phyloP scores from a whole-genome alignment of 179 eudicot species.

The Amaranthus tricolor region DNA sequence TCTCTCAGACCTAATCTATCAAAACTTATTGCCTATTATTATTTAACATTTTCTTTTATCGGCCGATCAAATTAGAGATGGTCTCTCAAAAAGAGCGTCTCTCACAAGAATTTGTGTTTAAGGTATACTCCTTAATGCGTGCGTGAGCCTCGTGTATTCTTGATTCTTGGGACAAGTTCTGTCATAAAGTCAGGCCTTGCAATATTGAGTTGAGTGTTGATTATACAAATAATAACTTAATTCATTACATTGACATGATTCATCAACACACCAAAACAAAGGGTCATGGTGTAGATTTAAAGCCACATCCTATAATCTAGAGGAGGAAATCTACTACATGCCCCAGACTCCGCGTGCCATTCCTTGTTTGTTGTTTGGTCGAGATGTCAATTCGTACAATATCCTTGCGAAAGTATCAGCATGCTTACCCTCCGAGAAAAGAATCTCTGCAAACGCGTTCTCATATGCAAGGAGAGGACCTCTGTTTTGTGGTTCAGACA shows the following conservation, averaged over 20 bases:
- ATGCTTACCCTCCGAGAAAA: constrained; percentile 73
- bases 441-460: constrained; percentile 83
- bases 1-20: too few species aligned
- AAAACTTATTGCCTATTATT: too few species aligned
- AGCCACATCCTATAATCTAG: not conserved
- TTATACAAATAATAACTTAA: not conserved
- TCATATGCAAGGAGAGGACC: constrained; percentile 68
- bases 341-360: constrained; percentile 90
- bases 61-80: too few species aligned
- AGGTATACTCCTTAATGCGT: too few species aligned
- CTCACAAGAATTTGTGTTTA: too few species aligned
- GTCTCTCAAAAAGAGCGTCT: too few species aligned
- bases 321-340: constrained; percentile 38
- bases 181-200: too few species aligned
- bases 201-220: too few species aligned
- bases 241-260: constrained; percentile 7
- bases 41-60: too few species aligned
- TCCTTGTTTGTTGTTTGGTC: constrained; percentile 71
- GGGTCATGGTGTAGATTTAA: not conserved
- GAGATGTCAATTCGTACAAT: constrained; percentile 77
- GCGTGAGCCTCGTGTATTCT: too few species aligned
- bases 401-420: constrained; percentile 86
- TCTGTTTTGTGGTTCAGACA: constrained; percentile 86
- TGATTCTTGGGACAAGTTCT: too few species aligned
- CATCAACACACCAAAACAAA: not conserved